Base-by-base conservation (phyloP, 1,139 yeast species). In the Blastobotrys capitulatus region DNA sequence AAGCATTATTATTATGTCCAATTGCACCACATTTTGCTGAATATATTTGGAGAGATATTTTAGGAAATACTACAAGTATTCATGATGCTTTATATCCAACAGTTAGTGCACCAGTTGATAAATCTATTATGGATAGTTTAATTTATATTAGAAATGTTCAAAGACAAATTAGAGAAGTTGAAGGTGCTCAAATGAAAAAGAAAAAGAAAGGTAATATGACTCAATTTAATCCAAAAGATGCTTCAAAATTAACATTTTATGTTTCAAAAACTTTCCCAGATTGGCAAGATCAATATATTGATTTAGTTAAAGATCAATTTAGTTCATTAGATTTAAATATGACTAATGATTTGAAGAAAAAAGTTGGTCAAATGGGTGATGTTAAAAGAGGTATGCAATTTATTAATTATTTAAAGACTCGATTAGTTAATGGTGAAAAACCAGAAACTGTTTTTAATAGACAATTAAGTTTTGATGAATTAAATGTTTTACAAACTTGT, bases 381-480 rank as follows among this genome's bases (percentile, higher is more conserved):
- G 71, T 90, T 84, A 89, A 89, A 77, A 83, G 95, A 60, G 97
- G 96, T 54, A 92, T 94, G 98, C 97, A 97, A 53, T 92, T 90
- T 68, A 90, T 92, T 56, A 83, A 92, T 56, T 74, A 80, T 58
- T 74, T 92, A 68, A 88, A 92, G 69, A 86, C 83, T 65, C 82
- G 96, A 71, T 76, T 92, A 59, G 66, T 74, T 16, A 54, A 61
- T 32, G 67, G 66, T 19, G 74, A 69, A 49, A 72, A 82, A 34
- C 82, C 95, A 16, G 79, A 78, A 50, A 77, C 79, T 48, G 96
- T 94, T 31, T 88, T 92, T 74, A 82, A 87, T 75, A 80, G 97
- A 70, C 84, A 88, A 70, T 79, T 92, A 59, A 75, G 82, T 25
- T 94, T 87, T 67, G 76, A 83, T 65, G 98, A 94, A 73, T 71